Conservation (phyloP, 2,329 filamentous ascomycete species). For the Neonectria coccinea region DNA sequence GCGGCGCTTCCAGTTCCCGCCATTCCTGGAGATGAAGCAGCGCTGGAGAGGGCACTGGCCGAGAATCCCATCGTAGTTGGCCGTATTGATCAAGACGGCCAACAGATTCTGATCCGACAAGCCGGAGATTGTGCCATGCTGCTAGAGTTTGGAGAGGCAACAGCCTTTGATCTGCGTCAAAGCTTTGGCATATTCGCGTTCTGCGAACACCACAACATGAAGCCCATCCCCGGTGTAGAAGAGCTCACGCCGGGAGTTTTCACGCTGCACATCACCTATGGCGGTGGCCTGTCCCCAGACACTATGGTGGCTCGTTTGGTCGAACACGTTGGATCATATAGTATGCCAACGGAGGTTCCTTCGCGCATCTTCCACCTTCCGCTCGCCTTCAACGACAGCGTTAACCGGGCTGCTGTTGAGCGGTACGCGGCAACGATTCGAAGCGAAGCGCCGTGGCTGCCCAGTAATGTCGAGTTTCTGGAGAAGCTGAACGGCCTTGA, state of each 20-base stretch:
- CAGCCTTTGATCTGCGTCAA: slow-evolving; percentile 48
- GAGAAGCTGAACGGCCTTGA: slow-evolving; percentile 50
- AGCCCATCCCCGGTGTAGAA: slow-evolving; percentile 45
- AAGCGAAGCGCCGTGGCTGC: slow-evolving; percentile 70
- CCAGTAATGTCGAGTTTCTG: slow-evolving; percentile 70
- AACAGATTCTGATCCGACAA: slow-evolving; percentile 42
- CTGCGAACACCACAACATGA: slow-evolving; percentile 45
- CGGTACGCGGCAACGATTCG: slow-evolving; percentile 73
- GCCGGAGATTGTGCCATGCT: slow-evolving; percentile 52
- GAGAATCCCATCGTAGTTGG: slow-evolving; percentile 29
- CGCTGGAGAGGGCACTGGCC: neutral
- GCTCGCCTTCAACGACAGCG: slow-evolving; percentile 53
- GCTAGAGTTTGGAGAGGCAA: slow-evolving; percentile 48
- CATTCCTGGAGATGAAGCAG: neutral
- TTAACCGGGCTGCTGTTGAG: slow-evolving; percentile 63
- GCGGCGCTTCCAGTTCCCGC: slow-evolving; percentile 9
- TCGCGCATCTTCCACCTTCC: slow-evolving; percentile 52
- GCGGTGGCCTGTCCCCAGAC: slow-evolving; percentile 29
- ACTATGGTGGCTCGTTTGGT: slow-evolving; percentile 38
- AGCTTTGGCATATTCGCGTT: slow-evolving; percentile 52
- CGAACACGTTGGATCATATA: slow-evolving; percentile 42
- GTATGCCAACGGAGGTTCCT: slow-evolving; percentile 39
- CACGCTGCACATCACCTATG: slow-evolving; percentile 50
- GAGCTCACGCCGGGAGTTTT: slow-evolving; percentile 52
- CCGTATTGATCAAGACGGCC: slow-evolving; percentile 28